Conservation (phyloP, 768 basidiomycete genomes). For the Podaxis sp. region DNA sequence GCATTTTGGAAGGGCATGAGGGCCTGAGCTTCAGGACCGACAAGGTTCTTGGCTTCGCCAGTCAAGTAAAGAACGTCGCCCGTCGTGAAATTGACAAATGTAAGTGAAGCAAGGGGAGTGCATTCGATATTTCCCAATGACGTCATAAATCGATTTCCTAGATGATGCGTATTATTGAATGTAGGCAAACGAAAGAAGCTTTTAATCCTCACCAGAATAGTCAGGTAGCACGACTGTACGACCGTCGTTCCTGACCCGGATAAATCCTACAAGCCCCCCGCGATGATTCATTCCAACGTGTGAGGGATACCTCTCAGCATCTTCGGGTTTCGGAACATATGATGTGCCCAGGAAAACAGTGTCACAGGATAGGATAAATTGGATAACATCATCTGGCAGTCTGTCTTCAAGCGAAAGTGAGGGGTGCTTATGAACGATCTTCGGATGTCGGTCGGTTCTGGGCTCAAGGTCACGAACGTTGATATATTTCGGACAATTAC, state of each 20-base stretch:
- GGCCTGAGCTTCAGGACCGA: constrained; percentile 40
- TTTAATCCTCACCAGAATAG: constrained; percentile 40
- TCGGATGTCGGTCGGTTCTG: constrained; percentile 32
- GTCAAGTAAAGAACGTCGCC: constrained; percentile 63
- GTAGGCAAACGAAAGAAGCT: neutral
- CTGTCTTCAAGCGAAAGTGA: constrained; percentile 31
- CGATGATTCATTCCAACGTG: constrained; percentile 63
- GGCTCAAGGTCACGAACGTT: constrained; percentile 49
- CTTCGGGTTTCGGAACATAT: constrained; percentile 35
- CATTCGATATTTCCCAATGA: constrained; percentile 60
- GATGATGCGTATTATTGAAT: neutral
- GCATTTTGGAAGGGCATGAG: constrained; percentile 55
- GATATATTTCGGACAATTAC: constrained; percentile 72
- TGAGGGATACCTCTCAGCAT: constrained; percentile 41
- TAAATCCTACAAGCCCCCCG: constrained; percentile 58
- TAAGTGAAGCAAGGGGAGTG: constrained; percentile 51
- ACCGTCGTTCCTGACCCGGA: constrained; percentile 54
- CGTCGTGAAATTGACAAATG: constrained; percentile 46
- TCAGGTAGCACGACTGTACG: constrained; percentile 57
- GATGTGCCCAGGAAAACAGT: constrained; percentile 53
- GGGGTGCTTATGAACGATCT: constrained; percentile 28
- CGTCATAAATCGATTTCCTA: constrained; percentile 61
- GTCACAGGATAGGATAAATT: constrained; percentile 45
- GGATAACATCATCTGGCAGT: constrained; percentile 45
- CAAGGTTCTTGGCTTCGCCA: constrained; percentile 45